These are phyloP conservation scores for Coemansia sp. DNA, from an alignment of 192 early-diverging fungal genomes.

Conservation along the genomic window DNA sequence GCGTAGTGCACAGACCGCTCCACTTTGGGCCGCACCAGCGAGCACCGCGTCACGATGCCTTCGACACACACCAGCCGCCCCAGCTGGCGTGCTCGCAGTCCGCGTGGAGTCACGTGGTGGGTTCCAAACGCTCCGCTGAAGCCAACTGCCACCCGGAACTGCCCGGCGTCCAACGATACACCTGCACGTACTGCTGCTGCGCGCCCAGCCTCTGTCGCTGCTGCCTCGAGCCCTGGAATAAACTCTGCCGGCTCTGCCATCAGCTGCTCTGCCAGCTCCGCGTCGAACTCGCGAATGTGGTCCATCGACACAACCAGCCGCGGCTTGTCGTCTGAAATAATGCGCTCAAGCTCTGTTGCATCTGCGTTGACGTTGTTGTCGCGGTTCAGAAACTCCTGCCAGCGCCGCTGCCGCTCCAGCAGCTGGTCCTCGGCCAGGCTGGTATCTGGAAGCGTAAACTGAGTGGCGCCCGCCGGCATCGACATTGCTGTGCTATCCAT, in stretches of 20 bases:
- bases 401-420: constrained; percentile 46
- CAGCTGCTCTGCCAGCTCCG: constrained; percentile 71
- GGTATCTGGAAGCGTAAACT: constrained; percentile 35
- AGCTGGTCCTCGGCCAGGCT: constrained; percentile 48
- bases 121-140: constrained; percentile 92
- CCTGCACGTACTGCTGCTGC: constrained; percentile 10
- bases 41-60: constrained; percentile 97
- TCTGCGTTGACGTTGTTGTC: constrained; percentile 55
- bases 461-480: constrained; percentile 20
- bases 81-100: constrained; percentile 73
- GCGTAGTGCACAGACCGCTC: constrained; percentile 89
- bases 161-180: constrained; percentile 13
- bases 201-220: constrained; percentile 29
- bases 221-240: constrained; percentile 77
- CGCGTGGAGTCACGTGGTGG: constrained; percentile 82
- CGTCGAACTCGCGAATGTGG: constrained; percentile 75
- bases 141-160: constrained; percentile 65
- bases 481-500: constrained; percentile 8
- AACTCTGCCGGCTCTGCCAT: constrained; percentile 76
- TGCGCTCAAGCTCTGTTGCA: constrained; percentile 28
- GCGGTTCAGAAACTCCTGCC: constrained; percentile 52
- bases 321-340: constrained; percentile 19
- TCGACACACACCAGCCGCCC: constrained; percentile 91
- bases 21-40: constrained; percentile 94
- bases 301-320: constrained; percentile 90